Evolutionary conservation across 2,329 filamentous ascomycete genomes (phyloP), one percentile per base, ranked within the genome.

Genomic region (Arthrinium puccinioides): DNA sequence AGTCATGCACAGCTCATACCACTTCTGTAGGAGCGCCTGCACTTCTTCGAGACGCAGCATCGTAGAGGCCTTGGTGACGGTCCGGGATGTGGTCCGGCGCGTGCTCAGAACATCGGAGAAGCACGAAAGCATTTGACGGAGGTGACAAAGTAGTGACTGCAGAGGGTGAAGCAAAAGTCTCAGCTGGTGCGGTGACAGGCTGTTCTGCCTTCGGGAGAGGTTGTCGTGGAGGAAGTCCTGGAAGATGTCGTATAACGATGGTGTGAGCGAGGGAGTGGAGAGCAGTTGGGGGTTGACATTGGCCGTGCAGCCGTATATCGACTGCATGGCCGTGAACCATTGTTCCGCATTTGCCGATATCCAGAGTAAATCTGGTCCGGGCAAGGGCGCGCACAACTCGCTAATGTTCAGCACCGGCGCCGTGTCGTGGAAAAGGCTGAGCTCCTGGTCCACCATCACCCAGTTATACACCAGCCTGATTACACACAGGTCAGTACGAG

Each of bases 401-500:
- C 72, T 79, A 37, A 83, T 72, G 11, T 78, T 74, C 39, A 86
- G 72, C 21, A 83, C 61, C 0, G 79, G 76, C 2, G 69, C 66
- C 1, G 69, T 74, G 49, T 84, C 79, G 45, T 82, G 71, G 59
- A 83, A 83, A 8, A 84, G 62, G 32, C 76, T 75, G 38, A 84
- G 62, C 56, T 87, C 82, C 49, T 85, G 81, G 51, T 87, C 82
- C 18, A 83, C 70, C 74, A 84, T 82, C 15, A 82, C 76, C 77
- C 81, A 86, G 38, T 81, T 83, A 59, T 86, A 84, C n/a, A 83
- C 74, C 21, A 86, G 64, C 46, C 81, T 82, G 49, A 41, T 4
- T 14, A 18, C 4, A 27, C n/a, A 27, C 14, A 26, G 33, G 53
- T 44, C 52, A 52, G 39, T 39, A 44, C 36, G 26, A 36, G 39